These are phyloP conservation scores for Ampelocalamus luodianensis DNA, from an alignment of 176 grass and related monocot genomes.

Conservation along the genomic window DNA sequence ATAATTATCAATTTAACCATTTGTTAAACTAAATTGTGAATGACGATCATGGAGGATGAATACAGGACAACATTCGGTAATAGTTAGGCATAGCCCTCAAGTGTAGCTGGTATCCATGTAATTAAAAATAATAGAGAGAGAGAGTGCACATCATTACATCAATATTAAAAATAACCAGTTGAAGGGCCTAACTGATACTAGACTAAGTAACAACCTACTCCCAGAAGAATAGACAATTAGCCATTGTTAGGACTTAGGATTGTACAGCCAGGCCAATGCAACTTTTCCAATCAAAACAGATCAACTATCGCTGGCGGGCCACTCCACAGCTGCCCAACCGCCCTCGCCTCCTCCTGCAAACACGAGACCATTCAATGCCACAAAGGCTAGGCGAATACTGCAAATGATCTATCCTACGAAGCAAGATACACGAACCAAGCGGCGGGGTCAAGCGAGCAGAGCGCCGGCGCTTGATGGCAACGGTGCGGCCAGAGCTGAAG, in stretches of 20 bases:
- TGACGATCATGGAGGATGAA: background rate
- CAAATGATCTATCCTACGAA: background rate
- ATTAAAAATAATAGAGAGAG: background rate
- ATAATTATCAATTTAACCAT: background rate
- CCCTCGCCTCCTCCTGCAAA: conserved; percentile 75
- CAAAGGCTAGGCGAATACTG: background rate
- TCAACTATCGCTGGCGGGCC: background rate
- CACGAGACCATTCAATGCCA: background rate
- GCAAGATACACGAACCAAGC: conserved; percentile 51
- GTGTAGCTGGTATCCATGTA: background rate
- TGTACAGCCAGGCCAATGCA: background rate
- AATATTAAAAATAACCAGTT: background rate
- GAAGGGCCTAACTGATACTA: background rate
- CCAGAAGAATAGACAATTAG: background rate
- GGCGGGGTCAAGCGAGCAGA: conserved; percentile 77
- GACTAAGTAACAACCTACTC: background rate
- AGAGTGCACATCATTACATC: too few relatives aligned
- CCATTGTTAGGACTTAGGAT: background rate
- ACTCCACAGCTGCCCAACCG: conserved; percentile 77
- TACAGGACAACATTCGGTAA: background rate
- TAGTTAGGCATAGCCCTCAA: background rate
- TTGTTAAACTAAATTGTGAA: background rate
- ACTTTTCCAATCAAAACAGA: background rate
- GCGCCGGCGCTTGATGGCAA: conserved; percentile 68
- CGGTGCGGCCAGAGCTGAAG: conserved; percentile 63